Percentiles rank a stretch among this genome's conserved stretches.
Conservation (phyloP, 192 early-diverging fungal species). For the Chytriomyces sp. region DNA sequence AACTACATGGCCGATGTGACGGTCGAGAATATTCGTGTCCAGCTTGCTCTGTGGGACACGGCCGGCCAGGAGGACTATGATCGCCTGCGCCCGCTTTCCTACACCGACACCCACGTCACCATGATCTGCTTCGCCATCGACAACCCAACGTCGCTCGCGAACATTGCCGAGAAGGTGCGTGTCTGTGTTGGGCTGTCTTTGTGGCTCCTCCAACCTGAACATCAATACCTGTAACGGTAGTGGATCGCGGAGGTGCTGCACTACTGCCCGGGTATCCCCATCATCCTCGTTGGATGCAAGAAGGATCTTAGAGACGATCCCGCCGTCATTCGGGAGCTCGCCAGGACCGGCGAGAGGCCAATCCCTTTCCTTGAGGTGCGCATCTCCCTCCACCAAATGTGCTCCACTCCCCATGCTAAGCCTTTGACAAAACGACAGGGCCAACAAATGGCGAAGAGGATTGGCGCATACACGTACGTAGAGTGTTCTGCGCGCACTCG, state of each 20-base stretch:
- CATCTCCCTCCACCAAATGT: constrained; percentile 27
- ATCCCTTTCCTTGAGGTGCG: constrained; percentile 27
- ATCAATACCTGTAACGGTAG: constrained; percentile 39
- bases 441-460: constrained; percentile 5
- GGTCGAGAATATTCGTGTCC: constrained; percentile 44
- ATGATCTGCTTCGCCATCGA: constrained; percentile 79
- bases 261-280: constrained; percentile 18
- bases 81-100: constrained; percentile 81
- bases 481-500: constrained; percentile 33
- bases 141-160: constrained; percentile 9
- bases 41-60: constrained; percentile 85
- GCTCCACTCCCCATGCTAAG: neutral
- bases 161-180: constrained; percentile 35
- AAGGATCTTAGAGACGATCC: constrained; percentile 27
- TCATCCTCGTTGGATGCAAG: constrained; percentile 35
- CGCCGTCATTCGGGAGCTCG: constrained; percentile 20
- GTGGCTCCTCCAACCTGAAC: neutral
- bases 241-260: constrained; percentile 25
- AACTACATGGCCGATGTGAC: constrained; percentile 44
- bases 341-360: constrained; percentile 27
- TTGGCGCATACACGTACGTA: constrained; percentile 25
- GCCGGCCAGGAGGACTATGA: constrained; percentile 91
- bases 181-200: constrained; percentile 40
- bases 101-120: constrained; percentile 81
- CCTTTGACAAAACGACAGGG: constrained; percentile 6